Base-by-base conservation (phyloP, 1,284 basidiomycete species). In the Cystobasidium sp. region DNA sequence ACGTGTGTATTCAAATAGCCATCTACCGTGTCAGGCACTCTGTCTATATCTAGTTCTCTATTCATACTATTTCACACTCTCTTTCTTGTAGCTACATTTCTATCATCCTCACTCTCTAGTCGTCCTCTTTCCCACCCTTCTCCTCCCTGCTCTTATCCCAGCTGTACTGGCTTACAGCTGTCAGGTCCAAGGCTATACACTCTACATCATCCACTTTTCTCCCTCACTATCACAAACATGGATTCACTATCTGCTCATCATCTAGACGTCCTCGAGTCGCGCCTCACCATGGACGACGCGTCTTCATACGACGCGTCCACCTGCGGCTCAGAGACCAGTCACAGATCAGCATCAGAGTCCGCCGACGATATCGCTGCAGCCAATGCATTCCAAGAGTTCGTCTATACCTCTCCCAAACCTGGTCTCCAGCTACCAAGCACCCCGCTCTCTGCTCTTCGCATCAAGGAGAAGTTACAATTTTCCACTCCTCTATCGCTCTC, bases 261-360 rank as follows among this genome's bases (percentile, higher is more conserved):
- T 12, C 53, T 56, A 10, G 53, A 56, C 53, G 24, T 56, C 9
- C 53, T 56, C 53, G 53, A 56, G 18, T 56, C 53, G 20, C 53
- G 53, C 14, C 53, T 56, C 24, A 56, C 53, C 6, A 56, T 56
- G 53, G 53, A 56, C 53, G 53, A 56, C 53, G 53, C 53, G 24
- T 9, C 24, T 37, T 56, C 24, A 8, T 22, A 22, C 12, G 24
- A 22, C 24, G 53, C 24, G 14, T 7, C 53, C 5, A 56, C 24
- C 53, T 56, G 53, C 53, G 39, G 24, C 24, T 56, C 53, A 6
- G 10, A 37, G 10, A 22, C 20, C 20, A 31, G 24, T 37, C 24
- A 12, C 24, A 31, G 24, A 1, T 12, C 53, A 53, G 53, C 53
- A 37, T 22, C 20, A 37, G 31, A 31, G 31, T 31, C 31, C 31